Evolutionary conservation across 495 filamentous ascomycete species (phyloP).

Genomic region (Cenococcum geophilum): DNA sequence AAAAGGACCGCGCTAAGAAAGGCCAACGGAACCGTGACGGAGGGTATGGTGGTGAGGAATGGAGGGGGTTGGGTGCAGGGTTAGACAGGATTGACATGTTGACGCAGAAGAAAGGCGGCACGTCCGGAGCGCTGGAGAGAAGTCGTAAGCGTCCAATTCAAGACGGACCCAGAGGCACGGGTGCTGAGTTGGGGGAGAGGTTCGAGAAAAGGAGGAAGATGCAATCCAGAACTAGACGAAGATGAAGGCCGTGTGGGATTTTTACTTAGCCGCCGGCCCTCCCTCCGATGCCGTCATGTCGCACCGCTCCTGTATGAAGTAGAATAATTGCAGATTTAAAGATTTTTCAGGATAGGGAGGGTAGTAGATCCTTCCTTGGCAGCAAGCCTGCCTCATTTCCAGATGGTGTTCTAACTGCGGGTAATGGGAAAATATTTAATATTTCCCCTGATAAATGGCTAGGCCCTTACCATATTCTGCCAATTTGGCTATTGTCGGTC

Average conservation of each 20-base stretch:
- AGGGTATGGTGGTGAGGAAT: slow-evolving; percentile 78
- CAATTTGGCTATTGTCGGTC: too few species aligned
- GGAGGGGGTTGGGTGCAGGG: slow-evolving; percentile 69
- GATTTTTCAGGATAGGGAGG: background rate
- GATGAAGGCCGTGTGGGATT: background rate
- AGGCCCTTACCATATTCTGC: too few species aligned
- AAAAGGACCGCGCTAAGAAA: slow-evolving; percentile 61
- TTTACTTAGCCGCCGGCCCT: background rate
- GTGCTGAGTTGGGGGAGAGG: slow-evolving; percentile 55
- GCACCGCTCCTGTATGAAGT: background rate
- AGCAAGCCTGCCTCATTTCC: background rate
- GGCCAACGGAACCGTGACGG: slow-evolving; percentile 46
- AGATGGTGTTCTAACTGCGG: background rate
- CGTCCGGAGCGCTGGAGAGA: slow-evolving; percentile 61
- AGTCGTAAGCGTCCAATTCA: slow-evolving; percentile 67
- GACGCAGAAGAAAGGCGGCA: slow-evolving; percentile 56
- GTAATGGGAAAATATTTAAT: too few species aligned
- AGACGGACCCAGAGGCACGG: slow-evolving; percentile 56
- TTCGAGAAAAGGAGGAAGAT: slow-evolving; percentile 72
- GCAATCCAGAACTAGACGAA: background rate
- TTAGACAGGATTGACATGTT: slow-evolving; percentile 69
- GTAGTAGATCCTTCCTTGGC: background rate
- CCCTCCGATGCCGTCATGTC: background rate
- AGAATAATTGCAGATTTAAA: background rate
- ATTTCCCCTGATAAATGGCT: too few species aligned